Conservation (phyloP, 164 flowering plant genomes). For the Chimonanthus salicifolius region DNA sequence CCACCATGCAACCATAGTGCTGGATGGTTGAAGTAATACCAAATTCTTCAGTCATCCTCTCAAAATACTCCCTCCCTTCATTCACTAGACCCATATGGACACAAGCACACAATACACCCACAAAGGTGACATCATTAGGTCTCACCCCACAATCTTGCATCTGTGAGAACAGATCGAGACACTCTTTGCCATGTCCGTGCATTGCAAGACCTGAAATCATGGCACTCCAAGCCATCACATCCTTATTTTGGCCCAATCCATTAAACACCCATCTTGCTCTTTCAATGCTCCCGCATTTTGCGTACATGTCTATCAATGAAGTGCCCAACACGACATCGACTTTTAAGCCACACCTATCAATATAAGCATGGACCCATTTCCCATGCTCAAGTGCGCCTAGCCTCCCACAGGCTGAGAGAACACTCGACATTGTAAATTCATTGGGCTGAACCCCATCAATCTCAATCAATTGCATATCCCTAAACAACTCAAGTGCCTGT, state of each 20-base stretch:
- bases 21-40: slow-evolving; percentile 27
- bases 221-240: slow-evolving; percentile 39
- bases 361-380: slow-evolving; percentile 30
- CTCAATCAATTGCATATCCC: slow-evolving; percentile 25
- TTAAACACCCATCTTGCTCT: slow-evolving; percentile 24
- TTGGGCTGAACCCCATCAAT: slow-evolving; percentile 19
- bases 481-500: slow-evolving; percentile 27
- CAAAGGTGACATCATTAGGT: slow-evolving; percentile 31
- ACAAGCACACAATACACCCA: slow-evolving; percentile 37
- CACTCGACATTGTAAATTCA: slow-evolving; percentile 26
- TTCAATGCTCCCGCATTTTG: slow-evolving; percentile 56
- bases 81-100: slow-evolving; percentile 32
- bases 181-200: slow-evolving; percentile 28
- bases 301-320: slow-evolving; percentile 71
- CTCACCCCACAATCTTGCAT: slow-evolving; percentile 24
- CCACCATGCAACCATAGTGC: slow-evolving; percentile 43
- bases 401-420: slow-evolving; percentile 30
- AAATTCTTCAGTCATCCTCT: slow-evolving; percentile 28
- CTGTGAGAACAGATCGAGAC: slow-evolving; percentile 18
- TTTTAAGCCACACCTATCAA: slow-evolving; percentile 22
- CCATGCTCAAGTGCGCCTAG: slow-evolving; percentile 35
- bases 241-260: slow-evolving; percentile 25
- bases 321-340: slow-evolving; percentile 29
- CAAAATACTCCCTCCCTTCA: slow-evolving; percentile 30
- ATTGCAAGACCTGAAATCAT: slow-evolving; percentile 33